A percentile compares a stretch with the other conserved stretches of the same genome.
Evolutionary conservation across 1,284 basidiomycete genomes (phyloP).

Genomic region (Puccinia brachypodii): DNA sequence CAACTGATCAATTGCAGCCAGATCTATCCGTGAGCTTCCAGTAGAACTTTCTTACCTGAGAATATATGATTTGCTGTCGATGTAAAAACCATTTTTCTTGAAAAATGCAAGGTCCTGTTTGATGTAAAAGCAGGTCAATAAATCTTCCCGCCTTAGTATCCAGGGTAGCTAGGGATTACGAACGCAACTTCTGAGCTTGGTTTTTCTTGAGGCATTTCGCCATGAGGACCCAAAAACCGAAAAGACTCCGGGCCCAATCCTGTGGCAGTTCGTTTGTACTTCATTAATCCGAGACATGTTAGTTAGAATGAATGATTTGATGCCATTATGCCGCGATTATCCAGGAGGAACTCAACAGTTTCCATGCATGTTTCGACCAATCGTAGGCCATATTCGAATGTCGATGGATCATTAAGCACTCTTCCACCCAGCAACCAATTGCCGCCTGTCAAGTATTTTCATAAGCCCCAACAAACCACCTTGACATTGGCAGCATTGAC

Average conservation of each 20-base stretch:
- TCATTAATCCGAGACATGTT: not conserved
- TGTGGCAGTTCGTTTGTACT: conserved; percentile 42
- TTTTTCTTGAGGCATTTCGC: not conserved
- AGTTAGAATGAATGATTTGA: not conserved
- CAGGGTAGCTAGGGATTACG: not conserved
- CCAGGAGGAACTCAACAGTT: conserved; percentile 22
- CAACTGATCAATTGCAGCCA: not conserved
- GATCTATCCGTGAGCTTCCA: not conserved
- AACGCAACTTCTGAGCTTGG: conserved; percentile 19
- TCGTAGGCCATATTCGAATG: conserved; percentile 16
- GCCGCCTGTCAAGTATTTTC: conserved; percentile 10
- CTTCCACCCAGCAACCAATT: conserved; percentile 45
- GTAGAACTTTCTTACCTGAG: conserved; percentile 18
- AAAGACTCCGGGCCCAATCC: conserved; percentile 42
- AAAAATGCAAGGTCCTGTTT: conserved; percentile 21
- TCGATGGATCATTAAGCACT: conserved; percentile 19
- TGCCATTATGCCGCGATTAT: no score
- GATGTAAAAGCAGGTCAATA: not conserved
- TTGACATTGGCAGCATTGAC: not conserved
- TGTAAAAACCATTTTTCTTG: conserved; percentile 31
- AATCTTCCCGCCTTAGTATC: not conserved
- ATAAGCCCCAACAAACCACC: not conserved
- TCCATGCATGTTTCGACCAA: conserved; percentile 43
- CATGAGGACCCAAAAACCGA: conserved; percentile 23
- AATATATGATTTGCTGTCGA: not conserved